phyloP scores from a whole-genome alignment of 2,329 filamentous ascomycete genomes.

The Parafenestella ontariensis region DNA sequence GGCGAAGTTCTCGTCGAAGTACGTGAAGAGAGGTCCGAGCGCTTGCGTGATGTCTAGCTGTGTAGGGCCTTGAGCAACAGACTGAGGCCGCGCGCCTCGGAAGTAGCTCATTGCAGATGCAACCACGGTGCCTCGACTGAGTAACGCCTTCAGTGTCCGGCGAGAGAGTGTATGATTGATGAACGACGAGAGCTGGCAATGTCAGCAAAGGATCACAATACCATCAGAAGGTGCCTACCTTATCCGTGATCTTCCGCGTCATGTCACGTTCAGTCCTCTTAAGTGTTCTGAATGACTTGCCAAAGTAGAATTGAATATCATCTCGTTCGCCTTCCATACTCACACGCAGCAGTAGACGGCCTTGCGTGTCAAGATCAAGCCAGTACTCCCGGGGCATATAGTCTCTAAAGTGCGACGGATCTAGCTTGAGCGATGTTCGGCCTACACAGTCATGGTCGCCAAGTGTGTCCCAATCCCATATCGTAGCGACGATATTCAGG shows the following conservation, averaged over 20 bases:
- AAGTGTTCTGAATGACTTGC: constrained; percentile 92
- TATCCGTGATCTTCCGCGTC: constrained; percentile 97
- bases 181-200: constrained; percentile 78
- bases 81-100: constrained; percentile 54
- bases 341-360: constrained; percentile 83
- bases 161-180: constrained; percentile 89
- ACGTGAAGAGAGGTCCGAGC: constrained; percentile 83
- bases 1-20: constrained; percentile 98
- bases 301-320: constrained; percentile 98
- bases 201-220: constrained; percentile 11
- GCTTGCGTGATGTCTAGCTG: constrained; percentile 79
- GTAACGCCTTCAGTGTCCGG: constrained; percentile 76
- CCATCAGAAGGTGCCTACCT: constrained; percentile 63
- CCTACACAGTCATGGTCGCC: constrained; percentile 98
- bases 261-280: constrained; percentile 97
- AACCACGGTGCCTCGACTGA: constrained; percentile 75
- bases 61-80: constrained; percentile 64
- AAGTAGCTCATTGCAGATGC: constrained; percentile 77
- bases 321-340: constrained; percentile 99
- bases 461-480: constrained; percentile 98
- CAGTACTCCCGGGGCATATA: constrained; percentile 96
- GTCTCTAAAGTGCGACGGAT: constrained; percentile 95
- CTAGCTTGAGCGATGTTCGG: constrained; percentile 95
- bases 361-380: constrained; percentile 96
- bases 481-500: constrained; percentile 92